Evolutionary conservation across 1,139 yeast species (phyloP), one percentile per base, ranked within the genome.

Genomic region (Saccharomycopsis crataegensis): DNA sequence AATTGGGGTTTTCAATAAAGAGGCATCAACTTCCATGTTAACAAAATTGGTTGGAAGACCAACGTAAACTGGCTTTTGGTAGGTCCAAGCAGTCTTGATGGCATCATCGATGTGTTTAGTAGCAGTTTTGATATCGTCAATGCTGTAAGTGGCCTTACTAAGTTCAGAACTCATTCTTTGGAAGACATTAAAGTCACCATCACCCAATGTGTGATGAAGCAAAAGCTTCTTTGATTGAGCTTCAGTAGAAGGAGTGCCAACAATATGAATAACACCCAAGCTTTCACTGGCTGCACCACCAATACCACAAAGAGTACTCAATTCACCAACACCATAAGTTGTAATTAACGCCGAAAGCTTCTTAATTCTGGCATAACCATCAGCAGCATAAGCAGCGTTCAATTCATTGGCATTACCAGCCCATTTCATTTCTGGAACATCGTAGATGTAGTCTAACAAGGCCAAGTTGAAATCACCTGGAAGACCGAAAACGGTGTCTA

Each of bases 41-140:
- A 85, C 86, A 67, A 86, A 75, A 74, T 88, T 87, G 57, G 93
- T 86, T 61, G 96, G 96, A 58, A 87, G 70, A 46, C 88, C 95
- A 62, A 88, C 69, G 71, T 88, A 88, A 32, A 86, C 94, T 36
- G 96, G 95, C 70, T 90, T 80, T 69, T 86, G 94, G 64, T 77
- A 72, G 53, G 81, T 71, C 70, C 78, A 82, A 45, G 94, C 91
- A 59, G 78, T 80, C 67, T 84, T 77, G 65, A 88, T 80, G 62
- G 89, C 81, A 62, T 84, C 76, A 71, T 88, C 95, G 61, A 88
- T 80, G 62, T 79, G 79, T 51, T 71, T 72, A 48, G 91, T 85
- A 49, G 93, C 94, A 47, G 80, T 69, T 58, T 69, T 69, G 60
- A 80, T 73, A 66, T 83, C 86, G 50, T 79, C 77, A 64, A 88